A percentile compares a stretch with the other conserved stretches of the same genome.
Conservation (phyloP, 805 yeast genomes). For the Deakozyma indianensis region DNA sequence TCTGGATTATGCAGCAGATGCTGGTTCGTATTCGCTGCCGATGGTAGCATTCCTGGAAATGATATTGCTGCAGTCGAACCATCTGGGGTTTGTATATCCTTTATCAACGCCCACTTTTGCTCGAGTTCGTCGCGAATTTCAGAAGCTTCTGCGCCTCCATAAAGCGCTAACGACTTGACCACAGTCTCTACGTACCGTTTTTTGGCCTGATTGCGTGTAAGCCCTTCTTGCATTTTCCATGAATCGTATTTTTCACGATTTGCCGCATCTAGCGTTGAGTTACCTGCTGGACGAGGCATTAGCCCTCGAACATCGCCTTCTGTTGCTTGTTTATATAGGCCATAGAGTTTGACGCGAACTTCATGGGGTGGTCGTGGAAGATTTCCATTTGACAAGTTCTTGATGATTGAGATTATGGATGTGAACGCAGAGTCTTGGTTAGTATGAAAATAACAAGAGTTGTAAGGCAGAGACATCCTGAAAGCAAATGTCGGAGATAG, state of each 20-base stretch:
- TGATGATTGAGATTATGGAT: neutral
- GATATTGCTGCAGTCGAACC: neutral
- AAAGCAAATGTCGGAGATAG: no score
- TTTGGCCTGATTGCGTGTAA: slow-evolving; percentile 58
- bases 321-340: slow-evolving; percentile 78
- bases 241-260: slow-evolving; percentile 70
- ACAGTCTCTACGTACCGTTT: slow-evolving; percentile 51
- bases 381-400: neutral
- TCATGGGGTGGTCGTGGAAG: slow-evolving; percentile 69
- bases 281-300: slow-evolving; percentile 52
- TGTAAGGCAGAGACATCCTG: no score
- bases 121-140: neutral
- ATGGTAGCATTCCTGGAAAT: neutral
- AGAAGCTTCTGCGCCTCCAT: neutral
- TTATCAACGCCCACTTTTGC: neutral
- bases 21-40: neutral
- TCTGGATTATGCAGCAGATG: neutral
- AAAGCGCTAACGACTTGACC: slow-evolving; percentile 48
- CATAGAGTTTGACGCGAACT: slow-evolving; percentile 54
- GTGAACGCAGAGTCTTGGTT: neutral
- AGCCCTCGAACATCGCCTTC: slow-evolving; percentile 69
- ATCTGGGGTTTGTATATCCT: neutral
- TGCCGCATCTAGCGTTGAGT: slow-evolving; percentile 45
- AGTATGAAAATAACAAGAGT: neutral
- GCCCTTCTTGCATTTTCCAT: slow-evolving; percentile 65